These are phyloP conservation scores for Neonectria coccinea DNA, from an alignment of 2,329 filamentous ascomycete species.

Conservation along the genomic window DNA sequence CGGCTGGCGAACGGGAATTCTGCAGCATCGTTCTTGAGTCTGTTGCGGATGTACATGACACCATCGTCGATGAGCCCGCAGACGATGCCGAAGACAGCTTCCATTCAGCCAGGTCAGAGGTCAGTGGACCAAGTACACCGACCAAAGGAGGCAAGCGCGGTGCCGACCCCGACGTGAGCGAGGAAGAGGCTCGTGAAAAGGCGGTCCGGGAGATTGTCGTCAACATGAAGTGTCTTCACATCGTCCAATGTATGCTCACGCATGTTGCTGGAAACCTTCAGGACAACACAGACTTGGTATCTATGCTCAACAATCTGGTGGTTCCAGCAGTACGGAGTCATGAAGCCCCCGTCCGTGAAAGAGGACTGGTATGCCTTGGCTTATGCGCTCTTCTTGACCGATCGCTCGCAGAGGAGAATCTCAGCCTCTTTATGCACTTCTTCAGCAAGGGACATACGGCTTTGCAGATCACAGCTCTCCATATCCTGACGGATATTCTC, in stretches of 20 bases:
- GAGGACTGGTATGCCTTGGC: slow-evolving; percentile 88
- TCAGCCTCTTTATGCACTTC: slow-evolving; percentile 94
- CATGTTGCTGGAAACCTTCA: slow-evolving; percentile 91
- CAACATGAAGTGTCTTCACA: slow-evolving; percentile 98
- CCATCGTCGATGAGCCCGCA: slow-evolving; percentile 78
- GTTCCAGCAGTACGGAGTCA: slow-evolving; percentile 95
- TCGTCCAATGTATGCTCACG: slow-evolving; percentile 96
- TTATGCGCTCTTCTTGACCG: slow-evolving; percentile 92
- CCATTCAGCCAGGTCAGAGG: slow-evolving; percentile 89
- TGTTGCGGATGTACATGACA: slow-evolving; percentile 96
- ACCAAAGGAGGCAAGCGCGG: slow-evolving; percentile 59
- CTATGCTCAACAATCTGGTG: slow-evolving; percentile 97
- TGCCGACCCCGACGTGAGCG: slow-evolving; percentile 60
- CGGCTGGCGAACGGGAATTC: slow-evolving; percentile 83
- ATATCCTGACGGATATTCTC: slow-evolving; percentile 93
- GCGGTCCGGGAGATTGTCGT: slow-evolving; percentile 92
- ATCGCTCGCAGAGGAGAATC: slow-evolving; percentile 90
- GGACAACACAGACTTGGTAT: slow-evolving; percentile 89
- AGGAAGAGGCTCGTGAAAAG: slow-evolving; percentile 77
- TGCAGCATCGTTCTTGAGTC: slow-evolving; percentile 90
- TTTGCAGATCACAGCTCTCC: slow-evolving; percentile 88
- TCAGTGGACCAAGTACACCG: slow-evolving; percentile 74
- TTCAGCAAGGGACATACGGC: slow-evolving; percentile 92
- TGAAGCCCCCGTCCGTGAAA: slow-evolving; percentile 91
- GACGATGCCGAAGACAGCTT: slow-evolving; percentile 79